phyloP scores from a whole-genome alignment of 2,329 filamentous ascomycete species.

The Aspergillus proliferans region DNA sequence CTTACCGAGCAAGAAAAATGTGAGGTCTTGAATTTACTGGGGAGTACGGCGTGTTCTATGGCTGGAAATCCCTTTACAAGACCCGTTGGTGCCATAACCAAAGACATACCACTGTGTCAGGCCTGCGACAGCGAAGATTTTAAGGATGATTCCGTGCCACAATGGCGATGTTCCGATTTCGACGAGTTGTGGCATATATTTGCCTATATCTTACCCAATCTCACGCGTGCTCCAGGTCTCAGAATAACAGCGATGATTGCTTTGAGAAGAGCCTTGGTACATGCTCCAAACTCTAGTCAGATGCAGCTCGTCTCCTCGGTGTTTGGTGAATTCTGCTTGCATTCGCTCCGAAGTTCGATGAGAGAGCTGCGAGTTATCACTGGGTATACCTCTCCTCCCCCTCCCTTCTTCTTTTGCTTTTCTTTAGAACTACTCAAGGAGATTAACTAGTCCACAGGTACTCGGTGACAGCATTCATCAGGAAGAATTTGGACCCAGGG shows the following conservation, averaged over 20 bases:
- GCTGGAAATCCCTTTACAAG: conserved; percentile 41
- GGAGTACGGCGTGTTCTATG: conserved; percentile 52
- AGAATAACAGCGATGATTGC: conserved; percentile 67
- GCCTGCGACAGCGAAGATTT: conserved; percentile 31
- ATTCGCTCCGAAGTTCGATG: conserved; percentile 73
- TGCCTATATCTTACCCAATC: conserved; percentile 33
- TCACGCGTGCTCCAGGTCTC: conserved; percentile 49
- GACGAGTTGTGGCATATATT: conserved; percentile 39
- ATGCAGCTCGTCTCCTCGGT: conserved; percentile 62
- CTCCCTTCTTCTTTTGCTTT: not conserved
- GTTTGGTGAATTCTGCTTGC: conserved; percentile 73
- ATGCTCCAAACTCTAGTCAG: conserved; percentile 54
- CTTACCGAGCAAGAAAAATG: conserved; percentile 48
- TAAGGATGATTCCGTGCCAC: conserved; percentile 8
- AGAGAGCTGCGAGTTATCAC: conserved; percentile 80
- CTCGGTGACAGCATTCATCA: conserved; percentile 61
- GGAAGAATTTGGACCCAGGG: conserved; percentile 41
- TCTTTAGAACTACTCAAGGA: not conserved
- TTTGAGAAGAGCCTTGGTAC: conserved; percentile 62
- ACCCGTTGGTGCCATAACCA: conserved; percentile 17
- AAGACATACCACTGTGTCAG: conserved; percentile 25
- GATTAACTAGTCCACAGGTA: conserved; percentile 40
- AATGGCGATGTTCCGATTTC: conserved; percentile 16
- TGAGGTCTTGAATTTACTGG: conserved; percentile 50
- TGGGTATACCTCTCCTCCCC: conserved; percentile 41